A percentile compares a stretch with the other conserved stretches of the same genome.
These are phyloP conservation scores for Pythium volutum DNA, from an alignment of 352 stramenopile species.

Conservation along the genomic window DNA sequence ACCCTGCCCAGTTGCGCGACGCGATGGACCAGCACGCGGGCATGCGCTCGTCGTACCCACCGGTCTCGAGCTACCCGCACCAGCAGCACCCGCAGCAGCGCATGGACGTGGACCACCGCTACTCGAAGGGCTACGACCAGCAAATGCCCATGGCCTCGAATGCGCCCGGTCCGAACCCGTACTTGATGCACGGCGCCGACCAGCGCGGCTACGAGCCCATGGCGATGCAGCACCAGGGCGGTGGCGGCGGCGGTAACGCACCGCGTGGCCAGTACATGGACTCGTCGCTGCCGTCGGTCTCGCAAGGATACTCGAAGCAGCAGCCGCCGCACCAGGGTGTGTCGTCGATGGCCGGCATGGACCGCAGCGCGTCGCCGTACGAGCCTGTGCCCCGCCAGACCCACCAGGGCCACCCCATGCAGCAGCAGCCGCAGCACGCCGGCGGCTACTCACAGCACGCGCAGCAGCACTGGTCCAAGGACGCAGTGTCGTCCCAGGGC, in stretches of 20 bases:
- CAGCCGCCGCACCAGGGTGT: conserved; percentile 6
- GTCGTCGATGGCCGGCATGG: conserved; percentile 31
- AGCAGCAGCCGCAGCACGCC: conserved; percentile 6
- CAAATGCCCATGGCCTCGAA: conserved; percentile 13
- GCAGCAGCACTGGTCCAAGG: conserved; percentile 47
- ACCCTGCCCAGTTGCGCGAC: conserved; percentile 37
- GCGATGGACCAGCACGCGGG: conserved; percentile 38
- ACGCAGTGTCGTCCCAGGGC: conserved; percentile 22
- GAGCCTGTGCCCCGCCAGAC: conserved; percentile 15
- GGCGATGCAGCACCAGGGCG: conserved; percentile 32
- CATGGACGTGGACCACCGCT: conserved; percentile 70
- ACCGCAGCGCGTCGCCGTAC: conserved; percentile 33
- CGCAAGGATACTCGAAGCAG: conserved; percentile 48
- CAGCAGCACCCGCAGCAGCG: conserved; percentile 35
- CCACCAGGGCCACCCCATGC: conserved; percentile 16
- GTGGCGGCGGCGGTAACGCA: too few relatives aligned
- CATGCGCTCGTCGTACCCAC: conserved; percentile 34
- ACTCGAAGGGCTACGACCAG: conserved; percentile 65
- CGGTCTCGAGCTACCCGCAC: conserved; percentile 31
- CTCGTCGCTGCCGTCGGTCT: conserved; percentile 42
- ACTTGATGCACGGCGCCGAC: conserved; percentile 63
- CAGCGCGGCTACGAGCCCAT: conserved; percentile 77
- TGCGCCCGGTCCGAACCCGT: conserved; percentile 37
- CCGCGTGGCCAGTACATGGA: conserved; percentile 64
- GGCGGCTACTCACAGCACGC: conserved; percentile 37